Base-by-base conservation (phyloP, 2,329 filamentous ascomycete genomes). In the Biscogniauxia mediterranea region DNA sequence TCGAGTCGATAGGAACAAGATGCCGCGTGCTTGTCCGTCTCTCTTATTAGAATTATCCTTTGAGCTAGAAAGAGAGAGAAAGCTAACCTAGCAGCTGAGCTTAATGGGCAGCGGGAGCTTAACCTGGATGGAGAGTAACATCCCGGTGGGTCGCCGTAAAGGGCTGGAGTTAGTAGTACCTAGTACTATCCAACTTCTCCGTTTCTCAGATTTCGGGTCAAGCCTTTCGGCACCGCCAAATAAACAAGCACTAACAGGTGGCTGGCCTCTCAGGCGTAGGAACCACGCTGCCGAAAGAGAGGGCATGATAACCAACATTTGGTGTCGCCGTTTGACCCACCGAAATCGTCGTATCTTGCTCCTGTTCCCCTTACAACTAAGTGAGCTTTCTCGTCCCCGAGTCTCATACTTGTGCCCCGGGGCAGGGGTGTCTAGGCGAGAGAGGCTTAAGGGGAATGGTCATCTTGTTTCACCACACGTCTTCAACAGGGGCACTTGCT, bases 251-350 rank as follows among this genome's bases (percentile, higher is more conserved):
- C 23, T 19, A 19, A 51, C 9, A 51, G 49, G n/a, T 19, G 49
- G 21, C n/a, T 9, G 49, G 21, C 21, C 49, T n/a, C 9, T 51
- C 49, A 51, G 5, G 23, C 23, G 23, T 23, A 23, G 23, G 23
- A 23, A 23, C 5, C 2, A 23, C 23, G 23, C 23, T 23, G 23
- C 23, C 23, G 23, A 23, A 5, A 5, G 19, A 11, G 51, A 63
- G 53, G 59, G 59, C 52, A 59, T 58, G 57, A 57, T 58, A 55
- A 60, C 15, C 15, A n/a, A 32, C 60, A 54, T 53, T 57, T 42
- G 38, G 53, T 58, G 61, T 58, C 55, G 55, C 42, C 61, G 70
- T 71, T 69, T 71, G 70, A 71, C 65, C 69, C 66, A 70, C 69
- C 58, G 58, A 60, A 50, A 61, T 55, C 26, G 19, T 50, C 65